Evolutionary conservation across 2,329 filamentous ascomycete species (phyloP).

Genomic region (Aulographum hederae): DNA sequence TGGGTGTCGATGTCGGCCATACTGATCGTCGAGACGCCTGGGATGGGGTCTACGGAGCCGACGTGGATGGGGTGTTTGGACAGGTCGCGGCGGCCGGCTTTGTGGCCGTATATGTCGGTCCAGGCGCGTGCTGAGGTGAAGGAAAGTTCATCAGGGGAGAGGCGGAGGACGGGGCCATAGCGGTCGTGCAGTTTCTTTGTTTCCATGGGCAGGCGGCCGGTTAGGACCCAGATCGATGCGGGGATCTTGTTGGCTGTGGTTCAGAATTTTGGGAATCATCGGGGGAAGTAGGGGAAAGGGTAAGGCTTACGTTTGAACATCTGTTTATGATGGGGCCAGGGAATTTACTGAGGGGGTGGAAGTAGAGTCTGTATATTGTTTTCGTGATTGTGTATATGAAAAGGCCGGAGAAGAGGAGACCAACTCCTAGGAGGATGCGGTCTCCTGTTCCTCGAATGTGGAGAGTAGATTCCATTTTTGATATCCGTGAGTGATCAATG

Average conservation of each 20-base stretch:
- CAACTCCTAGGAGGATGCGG: not conserved
- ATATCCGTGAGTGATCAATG: no score
- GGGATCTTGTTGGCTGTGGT: no score
- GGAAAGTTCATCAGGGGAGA: slow-evolving; percentile 18
- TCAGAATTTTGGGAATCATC: no score
- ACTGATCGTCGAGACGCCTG: slow-evolving; percentile 6
- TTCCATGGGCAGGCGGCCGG: slow-evolving; percentile 3
- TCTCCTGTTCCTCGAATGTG: no score
- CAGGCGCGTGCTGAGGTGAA: not conserved
- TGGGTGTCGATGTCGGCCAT: slow-evolving; percentile 5
- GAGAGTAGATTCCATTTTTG: no score
- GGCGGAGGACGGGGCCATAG: slow-evolving; percentile 19
- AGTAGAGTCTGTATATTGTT: not conserved
- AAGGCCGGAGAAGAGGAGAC: not conserved
- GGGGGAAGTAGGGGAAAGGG: slow-evolving; percentile 4
- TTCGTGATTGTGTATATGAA: not conserved
- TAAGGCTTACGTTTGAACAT: not conserved
- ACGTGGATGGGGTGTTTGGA: slow-evolving; percentile 5
- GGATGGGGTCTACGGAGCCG: slow-evolving; percentile 4
- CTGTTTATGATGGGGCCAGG: slow-evolving; percentile 3
- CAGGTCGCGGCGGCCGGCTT: not conserved
- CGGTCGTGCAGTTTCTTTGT: slow-evolving; percentile 3
- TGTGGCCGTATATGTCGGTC: not conserved
- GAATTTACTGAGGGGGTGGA: slow-evolving; percentile 2
- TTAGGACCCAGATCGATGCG: not conserved